Base-by-base conservation (phyloP, 345 rosid species). In the Eucalyptus microcorys region DNA sequence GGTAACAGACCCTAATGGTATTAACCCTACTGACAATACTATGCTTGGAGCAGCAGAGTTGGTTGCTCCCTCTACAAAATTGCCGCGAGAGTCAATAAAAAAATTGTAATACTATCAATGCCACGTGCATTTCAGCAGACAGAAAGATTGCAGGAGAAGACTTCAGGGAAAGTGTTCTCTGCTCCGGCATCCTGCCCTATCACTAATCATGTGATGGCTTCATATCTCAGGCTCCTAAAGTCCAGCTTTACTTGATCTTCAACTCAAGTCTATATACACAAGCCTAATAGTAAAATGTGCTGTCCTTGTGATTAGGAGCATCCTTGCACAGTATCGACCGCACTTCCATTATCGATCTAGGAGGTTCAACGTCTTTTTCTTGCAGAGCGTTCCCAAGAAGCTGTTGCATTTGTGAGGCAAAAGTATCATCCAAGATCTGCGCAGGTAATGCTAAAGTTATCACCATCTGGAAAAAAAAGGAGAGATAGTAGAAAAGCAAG, bases 341-440 rank as follows among this genome's bases (percentile, higher is more conserved):
- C 85, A 97, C 99, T 91, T 98, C 99, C 94, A 93, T 92, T 79
- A 98, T 95, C 2, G 99, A 97, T 92, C 98, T 95, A 1, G 99
- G 99, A 32, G 98, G 95, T 93, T 98, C 99, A 22, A 98, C 91
- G 89, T 98, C 99, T 89, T 98, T 97, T 87, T 94, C 98, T 87
- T 93, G 95, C 49, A 98, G 91, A 2, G 96, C 93, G 83, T 97
- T 98, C 52, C 99, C 99, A 9, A 98, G 95, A 59, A 98, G 94
- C 92, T 95, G 96, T 92, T 98, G 99, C 96, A 98, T 96, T 89
- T 96, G 97, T 52, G 99, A 97, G 64, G 95, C 99, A 93, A 97
- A 98, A 43, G 98, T 93, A 91, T 97, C 99, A 64, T 98, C 99
- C 89, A 98, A 88, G 68, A 98, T 95, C 99, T 98, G 96, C 94